phyloP scores from a whole-genome alignment of 2,329 filamentous ascomycete genomes.

The Xylaria multiplex region DNA sequence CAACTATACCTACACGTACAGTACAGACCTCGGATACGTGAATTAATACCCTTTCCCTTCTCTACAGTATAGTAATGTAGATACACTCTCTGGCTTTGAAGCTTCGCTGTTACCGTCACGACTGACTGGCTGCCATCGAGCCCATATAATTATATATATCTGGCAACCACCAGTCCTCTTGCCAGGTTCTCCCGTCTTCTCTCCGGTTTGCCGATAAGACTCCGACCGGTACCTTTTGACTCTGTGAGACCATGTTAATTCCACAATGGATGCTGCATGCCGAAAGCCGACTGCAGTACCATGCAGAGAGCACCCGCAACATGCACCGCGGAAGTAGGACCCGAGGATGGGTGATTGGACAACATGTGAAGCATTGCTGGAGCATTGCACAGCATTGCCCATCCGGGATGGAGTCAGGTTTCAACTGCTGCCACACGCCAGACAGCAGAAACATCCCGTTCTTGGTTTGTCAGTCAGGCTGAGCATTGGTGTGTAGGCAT shows the following conservation, averaged over 20 bases:
- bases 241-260: neutral
- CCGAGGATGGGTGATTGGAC: conserved; percentile 23
- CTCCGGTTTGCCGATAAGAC: neutral
- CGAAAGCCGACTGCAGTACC: conserved; percentile 14
- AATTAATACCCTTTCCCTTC: neutral
- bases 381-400: conserved; percentile 4
- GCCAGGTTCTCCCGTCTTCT: too few species aligned
- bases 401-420: conserved; percentile 12
- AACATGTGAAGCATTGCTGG: conserved; percentile 15
- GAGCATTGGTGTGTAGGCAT: conserved; percentile 8
- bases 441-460: conserved; percentile 1
- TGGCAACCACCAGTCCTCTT: too few species aligned
- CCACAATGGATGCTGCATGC: conserved; percentile 10
- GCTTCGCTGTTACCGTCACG: too few species aligned
- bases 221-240: neutral
- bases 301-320: conserved; percentile 10
- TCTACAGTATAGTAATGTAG: neutral
- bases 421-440: conserved; percentile 12
- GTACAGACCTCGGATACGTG: too few species aligned
- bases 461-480: conserved; percentile 13
- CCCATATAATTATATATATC: too few species aligned
- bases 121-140: too few species aligned
- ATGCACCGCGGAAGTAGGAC: conserved; percentile 13
- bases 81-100: too few species aligned
- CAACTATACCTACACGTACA: neutral